Percentiles rank a stretch among this genome's conserved stretches.
These are phyloP conservation scores for Ramichloridium luteum DNA, from an alignment of 2,329 filamentous ascomycete species.

Conservation along the genomic window DNA sequence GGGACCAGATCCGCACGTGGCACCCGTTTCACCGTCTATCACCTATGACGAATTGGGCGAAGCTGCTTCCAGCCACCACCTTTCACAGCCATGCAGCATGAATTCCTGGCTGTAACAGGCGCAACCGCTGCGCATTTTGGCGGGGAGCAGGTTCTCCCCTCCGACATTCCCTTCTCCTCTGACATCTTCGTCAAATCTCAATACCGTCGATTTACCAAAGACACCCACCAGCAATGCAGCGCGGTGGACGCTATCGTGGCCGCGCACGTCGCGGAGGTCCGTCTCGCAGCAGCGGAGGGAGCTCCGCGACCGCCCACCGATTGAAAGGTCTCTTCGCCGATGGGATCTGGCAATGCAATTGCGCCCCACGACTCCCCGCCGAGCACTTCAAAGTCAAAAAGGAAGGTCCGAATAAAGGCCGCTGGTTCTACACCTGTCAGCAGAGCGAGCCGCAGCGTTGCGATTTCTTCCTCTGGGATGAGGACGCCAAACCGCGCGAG, in stretches of 20 bases:
- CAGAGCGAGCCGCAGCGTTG: conserved; percentile 37
- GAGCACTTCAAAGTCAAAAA: conserved; percentile 47
- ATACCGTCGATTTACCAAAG: too few relatives aligned
- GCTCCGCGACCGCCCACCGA: conserved; percentile 4
- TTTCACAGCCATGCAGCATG: too few relatives aligned
- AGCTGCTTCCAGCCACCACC: too few relatives aligned
- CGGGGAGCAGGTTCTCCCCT: too few relatives aligned
- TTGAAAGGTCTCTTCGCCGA: conserved; percentile 22
- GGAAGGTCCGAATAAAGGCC: conserved; percentile 42
- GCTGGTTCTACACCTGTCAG: conserved; percentile 45
- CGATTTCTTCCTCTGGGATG: conserved; percentile 47
- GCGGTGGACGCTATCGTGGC: conserved; percentile 6
- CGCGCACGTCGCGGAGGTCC: conserved; percentile 6
- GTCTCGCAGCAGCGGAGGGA: conserved; percentile 4
- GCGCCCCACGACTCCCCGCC: conserved; percentile 41
- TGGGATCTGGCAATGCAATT: conserved; percentile 43
- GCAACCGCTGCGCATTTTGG: too few relatives aligned
- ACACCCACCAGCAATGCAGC: too few relatives aligned
- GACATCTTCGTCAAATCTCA: too few relatives aligned
- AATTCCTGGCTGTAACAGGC: too few relatives aligned
- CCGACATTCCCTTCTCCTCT: too few relatives aligned
- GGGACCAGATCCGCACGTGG: too few relatives aligned
- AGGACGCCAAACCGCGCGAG: conserved; percentile 40
- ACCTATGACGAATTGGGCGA: too few relatives aligned
- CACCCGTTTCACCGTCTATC: too few relatives aligned